phyloP scores from a whole-genome alignment of 1,284 basidiomycete species.

The Kalmanozyma brasiliensis region DNA sequence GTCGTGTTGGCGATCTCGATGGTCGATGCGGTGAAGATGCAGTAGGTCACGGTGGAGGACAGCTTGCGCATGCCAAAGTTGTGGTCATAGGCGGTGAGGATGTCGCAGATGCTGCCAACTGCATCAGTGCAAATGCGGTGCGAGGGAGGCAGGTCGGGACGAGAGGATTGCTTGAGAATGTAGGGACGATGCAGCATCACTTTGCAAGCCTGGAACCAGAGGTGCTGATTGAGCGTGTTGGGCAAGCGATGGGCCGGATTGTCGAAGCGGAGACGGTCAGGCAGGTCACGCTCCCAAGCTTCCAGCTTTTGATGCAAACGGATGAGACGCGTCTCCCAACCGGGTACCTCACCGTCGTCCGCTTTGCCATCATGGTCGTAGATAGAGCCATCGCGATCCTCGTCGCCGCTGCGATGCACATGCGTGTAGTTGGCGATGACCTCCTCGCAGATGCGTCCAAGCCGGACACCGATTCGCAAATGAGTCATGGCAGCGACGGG shows the following conservation, averaged over 20 bases:
- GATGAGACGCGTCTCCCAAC: constrained; percentile 34
- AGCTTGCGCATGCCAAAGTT: constrained; percentile 53
- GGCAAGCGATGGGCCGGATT: constrained; percentile 40
- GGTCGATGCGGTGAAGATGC: constrained; percentile 56
- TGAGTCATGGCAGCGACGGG: constrained; percentile 43
- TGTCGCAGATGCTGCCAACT: constrained; percentile 41
- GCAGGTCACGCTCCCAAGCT: constrained; percentile 32
- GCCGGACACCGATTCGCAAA: constrained; percentile 26
- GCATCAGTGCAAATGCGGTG: constrained; percentile 56
- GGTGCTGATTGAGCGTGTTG: constrained; percentile 37
- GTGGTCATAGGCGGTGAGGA: constrained; percentile 47
- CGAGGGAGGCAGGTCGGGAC: constrained; percentile 40
- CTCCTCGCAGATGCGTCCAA: constrained; percentile 45
- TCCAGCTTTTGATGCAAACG: constrained; percentile 31
- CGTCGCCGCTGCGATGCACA: constrained; percentile 21
- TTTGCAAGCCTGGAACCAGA: constrained; percentile 49
- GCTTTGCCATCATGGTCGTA: background rate
- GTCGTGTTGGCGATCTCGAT: constrained; percentile 61
- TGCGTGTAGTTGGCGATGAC: constrained; percentile 54
- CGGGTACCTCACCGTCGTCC: constrained; percentile 9
- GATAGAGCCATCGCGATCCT: constrained; percentile 6
- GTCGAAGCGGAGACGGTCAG: constrained; percentile 36
- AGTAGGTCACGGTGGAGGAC: constrained; percentile 50
- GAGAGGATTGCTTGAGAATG: constrained; percentile 50
- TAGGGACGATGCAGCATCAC: constrained; percentile 54